Percentiles rank a stretch among this genome's conserved stretches.
Evolutionary conservation across 2,329 filamentous ascomycete genomes (phyloP).

Genomic region (Trichoderma cornu-damae): DNA sequence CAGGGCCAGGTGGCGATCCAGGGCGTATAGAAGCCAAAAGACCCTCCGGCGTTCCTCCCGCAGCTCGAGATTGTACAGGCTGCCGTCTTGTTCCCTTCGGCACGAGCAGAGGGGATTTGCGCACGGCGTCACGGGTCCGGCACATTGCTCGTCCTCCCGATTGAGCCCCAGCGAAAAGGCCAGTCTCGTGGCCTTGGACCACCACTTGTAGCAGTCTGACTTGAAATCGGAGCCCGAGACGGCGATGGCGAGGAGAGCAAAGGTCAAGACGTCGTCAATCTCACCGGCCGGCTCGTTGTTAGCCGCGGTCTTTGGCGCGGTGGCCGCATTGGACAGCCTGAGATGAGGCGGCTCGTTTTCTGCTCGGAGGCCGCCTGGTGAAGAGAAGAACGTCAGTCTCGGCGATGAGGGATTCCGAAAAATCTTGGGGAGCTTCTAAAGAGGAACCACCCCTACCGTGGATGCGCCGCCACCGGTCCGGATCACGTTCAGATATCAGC

Average conservation of each 20-base stretch:
- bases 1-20: constrained; percentile 44
- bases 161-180: constrained; percentile 36
- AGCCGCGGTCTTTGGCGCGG: constrained; percentile 29
- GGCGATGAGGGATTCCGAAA: too few species aligned
- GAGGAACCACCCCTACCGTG: constrained; percentile 26
- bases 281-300: constrained; percentile 34
- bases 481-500: constrained; percentile 34
- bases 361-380: constrained; percentile 31
- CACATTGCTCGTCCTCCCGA: constrained; percentile 35
- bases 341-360: constrained; percentile 31
- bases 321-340: constrained; percentile 22
- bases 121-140: constrained; percentile 27
- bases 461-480: constrained; percentile 35
- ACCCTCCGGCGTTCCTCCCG: constrained; percentile 43
- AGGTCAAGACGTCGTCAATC: constrained; percentile 42
- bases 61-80: constrained; percentile 35
- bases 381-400: too few species aligned
- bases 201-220: constrained; percentile 45
- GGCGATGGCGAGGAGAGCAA: constrained; percentile 41
- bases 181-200: constrained; percentile 39
- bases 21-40: constrained; percentile 45
- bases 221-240: constrained; percentile 47
- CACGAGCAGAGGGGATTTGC: constrained; percentile 32
- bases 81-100: constrained; percentile 27
- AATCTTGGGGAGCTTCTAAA: too few species aligned